Evolutionary conservation across 192 early-diverging fungal genomes (phyloP).

Genomic region (Nowakowskiella sp.): DNA sequence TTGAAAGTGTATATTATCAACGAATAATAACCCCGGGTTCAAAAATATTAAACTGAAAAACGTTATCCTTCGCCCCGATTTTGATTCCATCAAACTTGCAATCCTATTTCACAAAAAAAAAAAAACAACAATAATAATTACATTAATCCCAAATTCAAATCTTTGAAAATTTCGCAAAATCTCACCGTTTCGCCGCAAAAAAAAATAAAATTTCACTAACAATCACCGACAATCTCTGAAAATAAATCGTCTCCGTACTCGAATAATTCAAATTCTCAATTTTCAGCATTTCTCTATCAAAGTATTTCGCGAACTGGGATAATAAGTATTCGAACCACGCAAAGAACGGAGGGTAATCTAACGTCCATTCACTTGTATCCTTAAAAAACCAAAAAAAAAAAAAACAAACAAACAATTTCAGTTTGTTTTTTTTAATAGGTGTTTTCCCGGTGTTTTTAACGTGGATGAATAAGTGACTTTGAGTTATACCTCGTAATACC

Average conservation of each 20-base stretch:
- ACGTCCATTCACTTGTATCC: constrained; percentile 81
- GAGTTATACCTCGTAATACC: constrained; percentile 72
- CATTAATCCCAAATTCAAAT: too few relatives aligned
- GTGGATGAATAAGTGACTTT: neutral
- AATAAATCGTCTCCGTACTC: constrained; percentile 58
- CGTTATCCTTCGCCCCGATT: constrained; percentile 2
- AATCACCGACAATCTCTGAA: constrained; percentile 79
- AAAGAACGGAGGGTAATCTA: constrained; percentile 98
- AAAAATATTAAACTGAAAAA: constrained; percentile 23
- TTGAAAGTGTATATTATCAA: constrained; percentile 97
- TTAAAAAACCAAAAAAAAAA: constrained; percentile 16
- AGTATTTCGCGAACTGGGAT: constrained; percentile 44
- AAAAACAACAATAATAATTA: constrained; percentile 3
- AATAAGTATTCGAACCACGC: constrained; percentile 88
- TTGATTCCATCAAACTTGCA: neutral
- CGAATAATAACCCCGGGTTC: constrained; percentile 53
- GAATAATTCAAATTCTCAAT: constrained; percentile 62
- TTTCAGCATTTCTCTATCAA: constrained; percentile 72
- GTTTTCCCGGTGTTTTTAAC: neutral
- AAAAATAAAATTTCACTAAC: constrained; percentile 73
- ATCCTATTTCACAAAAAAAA: constrained; percentile 1
- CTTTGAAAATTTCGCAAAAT: neutral
- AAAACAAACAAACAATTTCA: neutral
- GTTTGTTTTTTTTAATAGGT: neutral
- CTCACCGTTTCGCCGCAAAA: constrained; percentile 51